A percentile compares a stretch with the other conserved stretches of the same genome.
These are phyloP conservation scores for Salvia rosmarinus DNA, from an alignment of 257 asterid genomes.

Conservation along the genomic window DNA sequence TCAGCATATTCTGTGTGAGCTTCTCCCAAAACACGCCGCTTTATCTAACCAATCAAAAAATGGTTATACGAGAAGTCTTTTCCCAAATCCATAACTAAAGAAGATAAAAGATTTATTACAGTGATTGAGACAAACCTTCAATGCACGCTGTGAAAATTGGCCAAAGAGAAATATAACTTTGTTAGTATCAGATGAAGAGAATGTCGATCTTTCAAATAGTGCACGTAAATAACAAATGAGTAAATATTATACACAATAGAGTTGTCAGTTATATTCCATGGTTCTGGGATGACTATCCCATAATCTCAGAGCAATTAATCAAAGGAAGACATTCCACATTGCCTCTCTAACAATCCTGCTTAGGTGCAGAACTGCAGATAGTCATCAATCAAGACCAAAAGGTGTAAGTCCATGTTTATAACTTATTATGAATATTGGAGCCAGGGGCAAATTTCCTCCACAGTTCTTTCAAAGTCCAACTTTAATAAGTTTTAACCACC, in stretches of 20 bases:
- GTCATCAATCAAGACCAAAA: constrained; percentile 6
- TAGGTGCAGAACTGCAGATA: constrained; percentile 2
- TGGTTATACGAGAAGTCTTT: constrained; percentile 32
- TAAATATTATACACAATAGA: not conserved
- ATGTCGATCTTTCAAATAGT: not conserved
- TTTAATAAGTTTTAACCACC: not conserved
- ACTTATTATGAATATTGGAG: not conserved
- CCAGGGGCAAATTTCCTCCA: not conserved
- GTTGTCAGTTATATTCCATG: constrained; percentile 20
- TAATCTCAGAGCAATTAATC: constrained; percentile 19
- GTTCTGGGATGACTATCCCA: constrained; percentile 13
- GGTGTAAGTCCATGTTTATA: not conserved
- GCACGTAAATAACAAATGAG: constrained; percentile 17
- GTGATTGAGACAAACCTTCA: constrained; percentile 67
- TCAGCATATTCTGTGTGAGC: constrained; percentile 86
- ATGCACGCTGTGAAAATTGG: constrained; percentile 69
- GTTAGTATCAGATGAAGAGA: constrained; percentile 39
- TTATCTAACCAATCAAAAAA: constrained; percentile 56
- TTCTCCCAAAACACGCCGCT: constrained; percentile 87
- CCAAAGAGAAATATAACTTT: constrained; percentile 26
- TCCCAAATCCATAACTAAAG: constrained; percentile 35
- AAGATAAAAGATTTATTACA: constrained; percentile 28
- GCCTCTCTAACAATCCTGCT: not conserved
- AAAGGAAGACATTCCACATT: constrained; percentile 3
- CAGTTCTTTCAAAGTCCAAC: not conserved